phyloP scores from a whole-genome alignment of 2,329 filamentous ascomycete species.

The Verticillium alfalfae region DNA sequence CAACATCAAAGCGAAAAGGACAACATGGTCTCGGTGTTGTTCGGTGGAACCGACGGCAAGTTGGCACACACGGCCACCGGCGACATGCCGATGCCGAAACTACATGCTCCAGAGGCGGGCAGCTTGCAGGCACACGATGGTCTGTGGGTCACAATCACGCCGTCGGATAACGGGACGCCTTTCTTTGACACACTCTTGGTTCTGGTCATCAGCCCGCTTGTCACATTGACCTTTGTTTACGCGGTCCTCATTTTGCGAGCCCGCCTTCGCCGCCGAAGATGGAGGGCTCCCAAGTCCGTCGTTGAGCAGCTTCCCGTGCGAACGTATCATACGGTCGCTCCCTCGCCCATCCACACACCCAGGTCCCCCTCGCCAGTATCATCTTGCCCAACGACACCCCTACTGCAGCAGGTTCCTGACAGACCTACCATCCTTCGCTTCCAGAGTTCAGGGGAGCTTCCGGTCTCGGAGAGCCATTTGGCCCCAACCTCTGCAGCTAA shows the following conservation, averaged over 20 bases:
- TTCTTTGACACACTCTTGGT: conserved; percentile 97
- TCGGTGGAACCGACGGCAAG: not conserved
- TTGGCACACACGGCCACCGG: not conserved
- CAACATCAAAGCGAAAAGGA: conserved; percentile 6
- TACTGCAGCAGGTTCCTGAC: conserved; percentile 52
- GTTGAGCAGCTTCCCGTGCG: conserved; percentile 92
- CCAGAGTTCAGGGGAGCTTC: not conserved
- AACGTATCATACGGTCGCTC: conserved; percentile 82
- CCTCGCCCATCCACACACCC: conserved; percentile 51
- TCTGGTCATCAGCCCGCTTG: conserved; percentile 86
- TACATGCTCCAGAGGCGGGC: conserved; percentile 10
- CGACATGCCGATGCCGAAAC: not conserved
- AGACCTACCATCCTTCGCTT: not conserved
- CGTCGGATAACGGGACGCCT: conserved; percentile 80
- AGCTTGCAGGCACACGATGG: conserved; percentile 58
- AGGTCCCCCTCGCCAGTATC: conserved; percentile 57
- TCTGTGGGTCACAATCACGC: conserved; percentile 94
- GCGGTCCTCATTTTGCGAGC: conserved; percentile 81
- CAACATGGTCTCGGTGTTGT: not conserved
- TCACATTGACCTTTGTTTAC: conserved; percentile 91
- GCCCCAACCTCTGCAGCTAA: conserved; percentile 18
- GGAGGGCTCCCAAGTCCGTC: conserved; percentile 95
- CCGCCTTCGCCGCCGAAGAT: conserved; percentile 80
- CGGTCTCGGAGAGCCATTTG: not conserved
- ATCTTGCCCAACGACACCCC: conserved; percentile 71